Percentiles rank a stretch among this genome's conserved stretches.
These are phyloP conservation scores for Antarctomyces pellizariae DNA, from an alignment of 495 filamentous ascomycete species.

Conservation along the genomic window DNA sequence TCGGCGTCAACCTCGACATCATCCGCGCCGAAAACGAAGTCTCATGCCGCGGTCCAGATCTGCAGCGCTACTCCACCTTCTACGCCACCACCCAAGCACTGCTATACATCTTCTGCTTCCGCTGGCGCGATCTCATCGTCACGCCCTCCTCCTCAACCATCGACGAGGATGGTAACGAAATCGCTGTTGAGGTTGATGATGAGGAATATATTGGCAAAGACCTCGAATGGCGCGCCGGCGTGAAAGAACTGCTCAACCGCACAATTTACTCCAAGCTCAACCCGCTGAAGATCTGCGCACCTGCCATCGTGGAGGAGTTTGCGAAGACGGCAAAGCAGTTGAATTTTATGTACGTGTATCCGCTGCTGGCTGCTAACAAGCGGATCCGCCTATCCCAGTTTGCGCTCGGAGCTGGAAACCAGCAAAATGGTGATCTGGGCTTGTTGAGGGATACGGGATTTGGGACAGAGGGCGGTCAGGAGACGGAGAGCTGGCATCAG, in stretches of 20 bases:
- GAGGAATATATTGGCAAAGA: slow-evolving; percentile 34
- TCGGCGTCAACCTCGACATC: slow-evolving; percentile 47
- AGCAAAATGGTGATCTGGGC: too few species aligned
- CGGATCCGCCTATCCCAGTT: slow-evolving; percentile 44
- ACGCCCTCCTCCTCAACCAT: slow-evolving; percentile 15
- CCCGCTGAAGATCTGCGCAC: slow-evolving; percentile 89
- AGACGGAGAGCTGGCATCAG: slow-evolving; percentile 46
- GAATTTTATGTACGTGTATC: slow-evolving; percentile 66
- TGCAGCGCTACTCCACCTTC: slow-evolving; percentile 58
- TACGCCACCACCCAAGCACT: slow-evolving; percentile 77
- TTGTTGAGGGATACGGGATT: slow-evolving; percentile 41
- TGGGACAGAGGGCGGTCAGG: slow-evolving; percentile 18
- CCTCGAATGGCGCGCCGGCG: slow-evolving; percentile 44
- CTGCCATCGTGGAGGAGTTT: slow-evolving; percentile 73
- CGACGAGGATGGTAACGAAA: too few species aligned
- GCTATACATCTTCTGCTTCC: slow-evolving; percentile 94
- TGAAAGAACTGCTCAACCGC: slow-evolving; percentile 45
- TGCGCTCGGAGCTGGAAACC: slow-evolving; percentile 15
- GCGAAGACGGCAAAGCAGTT: slow-evolving; percentile 67
- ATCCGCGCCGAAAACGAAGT: slow-evolving; percentile 38
- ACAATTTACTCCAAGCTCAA: slow-evolving; percentile 77
- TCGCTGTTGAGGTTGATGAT: slow-evolving; percentile 23
- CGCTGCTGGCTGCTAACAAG: slow-evolving; percentile 80
- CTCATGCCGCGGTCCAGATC: slow-evolving; percentile 59
- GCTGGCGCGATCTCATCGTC: slow-evolving; percentile 71